Evolutionary conservation across 179 eudicot species (phyloP).

Genomic region (Beta corolliflora): DNA sequence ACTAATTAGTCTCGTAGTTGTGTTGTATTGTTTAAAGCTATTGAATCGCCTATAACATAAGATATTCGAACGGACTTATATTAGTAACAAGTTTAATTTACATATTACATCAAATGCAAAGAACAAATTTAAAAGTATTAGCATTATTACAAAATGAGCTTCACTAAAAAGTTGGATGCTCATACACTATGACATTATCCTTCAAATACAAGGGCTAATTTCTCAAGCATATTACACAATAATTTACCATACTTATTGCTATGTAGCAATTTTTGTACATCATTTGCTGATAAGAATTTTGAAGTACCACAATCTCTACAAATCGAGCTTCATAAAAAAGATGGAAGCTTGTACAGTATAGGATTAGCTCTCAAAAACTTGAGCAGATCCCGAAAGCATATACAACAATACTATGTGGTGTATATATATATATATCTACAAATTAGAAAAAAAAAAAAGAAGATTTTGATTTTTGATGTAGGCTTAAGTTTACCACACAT

Average conservation of each 20-base stretch:
- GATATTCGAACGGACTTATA: too few species aligned
- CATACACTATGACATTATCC: conserved; percentile 29
- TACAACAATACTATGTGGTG: background rate
- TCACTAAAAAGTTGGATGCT: conserved; percentile 29
- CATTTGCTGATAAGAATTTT: conserved; percentile 6
- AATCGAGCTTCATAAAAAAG: conserved; percentile 32
- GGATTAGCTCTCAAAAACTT: conserved; percentile 33
- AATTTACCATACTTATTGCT: too few species aligned
- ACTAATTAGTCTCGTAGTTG: too few species aligned
- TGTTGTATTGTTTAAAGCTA: too few species aligned
- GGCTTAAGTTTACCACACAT: conserved; percentile 50
- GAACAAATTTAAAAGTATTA: background rate
- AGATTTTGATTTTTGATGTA: conserved; percentile 13
- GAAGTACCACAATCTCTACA: conserved; percentile 11
- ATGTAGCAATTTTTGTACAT: background rate
- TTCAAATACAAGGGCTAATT: conserved; percentile 33
- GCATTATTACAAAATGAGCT: conserved; percentile 26
- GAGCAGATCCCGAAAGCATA: conserved; percentile 25
- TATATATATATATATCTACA: conserved; percentile 20
- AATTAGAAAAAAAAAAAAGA: background rate
- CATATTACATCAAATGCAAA: background rate
- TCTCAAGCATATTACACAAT: too few species aligned
- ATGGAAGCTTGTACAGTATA: conserved; percentile 25
- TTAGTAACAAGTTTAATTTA: too few species aligned
- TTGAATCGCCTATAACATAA: too few species aligned